Conservation (phyloP, 108 stramenopile species). For the Cylindrotheca fusiformis region DNA sequence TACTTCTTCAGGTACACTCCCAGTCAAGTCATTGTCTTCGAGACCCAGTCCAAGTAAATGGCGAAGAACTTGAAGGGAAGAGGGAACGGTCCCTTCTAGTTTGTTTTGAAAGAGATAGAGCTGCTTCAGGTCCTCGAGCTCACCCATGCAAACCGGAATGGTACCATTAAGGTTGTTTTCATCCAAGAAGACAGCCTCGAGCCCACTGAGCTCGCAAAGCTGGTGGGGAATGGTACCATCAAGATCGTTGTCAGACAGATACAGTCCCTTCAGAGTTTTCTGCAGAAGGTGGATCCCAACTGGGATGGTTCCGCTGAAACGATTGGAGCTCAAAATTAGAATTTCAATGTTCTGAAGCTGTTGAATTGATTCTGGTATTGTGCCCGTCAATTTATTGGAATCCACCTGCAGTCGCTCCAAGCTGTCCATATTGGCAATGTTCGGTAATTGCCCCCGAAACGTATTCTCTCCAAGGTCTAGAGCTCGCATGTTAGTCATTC, state of each 20-base stretch:
- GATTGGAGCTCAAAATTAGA: constrained; percentile 47
- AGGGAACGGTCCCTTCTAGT: constrained; percentile 38
- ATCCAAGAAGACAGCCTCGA: constrained; percentile 55
- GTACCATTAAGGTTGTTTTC: constrained; percentile 49
- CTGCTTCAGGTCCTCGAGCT: constrained; percentile 49
- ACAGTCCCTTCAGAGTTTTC: constrained; percentile 46
- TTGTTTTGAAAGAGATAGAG: constrained; percentile 52
- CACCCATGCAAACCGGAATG: constrained; percentile 59
- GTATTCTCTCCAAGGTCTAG: constrained; percentile 33
- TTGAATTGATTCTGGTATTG: constrained; percentile 48
- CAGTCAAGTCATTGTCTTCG: constrained; percentile 56
- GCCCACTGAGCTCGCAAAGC: constrained; percentile 37
- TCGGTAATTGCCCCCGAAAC: constrained; percentile 22
- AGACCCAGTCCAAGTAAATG: constrained; percentile 41
- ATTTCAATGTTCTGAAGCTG: constrained; percentile 37
- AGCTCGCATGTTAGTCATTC: constrained; percentile 27
- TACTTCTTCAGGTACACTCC: constrained; percentile 48
- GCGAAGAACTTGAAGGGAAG: constrained; percentile 16
- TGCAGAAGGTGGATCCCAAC: constrained; percentile 22
- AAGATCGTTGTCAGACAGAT: constrained; percentile 65
- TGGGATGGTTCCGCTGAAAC: constrained; percentile 63
- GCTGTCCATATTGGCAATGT: constrained; percentile 27
- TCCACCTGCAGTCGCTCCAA: constrained; percentile 57
- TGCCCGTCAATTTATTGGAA: constrained; percentile 56
- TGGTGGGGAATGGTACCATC: constrained; percentile 52